These are phyloP conservation scores for Wickerhamomyces subpelliculosus DNA, from an alignment of 805 yeast genomes.

Conservation along the genomic window DNA sequence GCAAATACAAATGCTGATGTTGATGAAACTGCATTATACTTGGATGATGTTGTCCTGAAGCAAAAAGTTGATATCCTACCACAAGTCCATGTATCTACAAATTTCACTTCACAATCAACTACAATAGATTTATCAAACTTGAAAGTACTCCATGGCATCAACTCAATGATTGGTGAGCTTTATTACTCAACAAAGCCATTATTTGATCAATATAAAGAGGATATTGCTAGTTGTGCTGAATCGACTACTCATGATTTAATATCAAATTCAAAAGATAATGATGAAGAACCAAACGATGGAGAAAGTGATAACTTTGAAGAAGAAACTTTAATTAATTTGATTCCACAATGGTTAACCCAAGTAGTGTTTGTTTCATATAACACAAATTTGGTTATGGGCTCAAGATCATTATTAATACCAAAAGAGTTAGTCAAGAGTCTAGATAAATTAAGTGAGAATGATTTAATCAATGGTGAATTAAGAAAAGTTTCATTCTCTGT, in stretches of 20 bases:
- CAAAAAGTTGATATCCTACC: constrained; percentile 15
- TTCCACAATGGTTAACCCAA: constrained; percentile 18
- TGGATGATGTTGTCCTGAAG: constrained; percentile 2
- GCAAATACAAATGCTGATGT: constrained; percentile 9
- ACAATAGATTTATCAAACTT: constrained; percentile 23
- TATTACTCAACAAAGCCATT: constrained; percentile 6
- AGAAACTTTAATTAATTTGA: constrained; percentile 8
- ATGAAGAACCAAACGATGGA: no score
- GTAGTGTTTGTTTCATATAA: constrained; percentile 7
- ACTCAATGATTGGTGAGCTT: constrained; percentile 13
- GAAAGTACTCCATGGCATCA: constrained; percentile 24
- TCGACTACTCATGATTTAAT: neutral
- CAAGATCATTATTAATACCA: constrained; percentile 38
- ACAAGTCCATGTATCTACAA: neutral
- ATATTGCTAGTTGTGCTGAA: constrained; percentile 1
- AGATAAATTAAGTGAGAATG: constrained; percentile 29
- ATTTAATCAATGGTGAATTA: constrained; percentile 32
- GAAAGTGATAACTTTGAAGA: neutral
- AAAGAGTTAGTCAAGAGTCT: constrained; percentile 27
- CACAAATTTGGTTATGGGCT: constrained; percentile 26
- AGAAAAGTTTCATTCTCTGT: constrained; percentile 25
- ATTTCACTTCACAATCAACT: constrained; percentile 7
- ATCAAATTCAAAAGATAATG: neutral
- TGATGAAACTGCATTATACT: constrained; percentile 3
- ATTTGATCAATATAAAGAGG: constrained; percentile 7